Evolutionary conservation across 306 rosid genomes (phyloP), one percentile per base, ranked within the genome.

Genomic region (Canavalia ensiformis): DNA sequence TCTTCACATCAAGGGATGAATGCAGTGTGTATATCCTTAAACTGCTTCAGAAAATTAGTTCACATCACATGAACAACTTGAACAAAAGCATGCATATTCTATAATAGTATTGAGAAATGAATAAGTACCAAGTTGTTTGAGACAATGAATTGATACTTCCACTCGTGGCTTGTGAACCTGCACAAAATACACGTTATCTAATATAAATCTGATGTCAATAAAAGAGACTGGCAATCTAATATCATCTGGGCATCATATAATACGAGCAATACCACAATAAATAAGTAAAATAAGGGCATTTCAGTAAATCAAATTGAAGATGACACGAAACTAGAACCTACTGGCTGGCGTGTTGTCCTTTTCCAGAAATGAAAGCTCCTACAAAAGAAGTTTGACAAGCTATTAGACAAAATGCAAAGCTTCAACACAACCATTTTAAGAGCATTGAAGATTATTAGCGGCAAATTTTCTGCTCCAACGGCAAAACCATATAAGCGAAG

Each of bases 351-450:
- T 77, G 86, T 60, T 81, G 18, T 91, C 99, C 57, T 79, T 84
- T 84, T 82, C 94, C 59, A 95, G 91, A 87, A 95, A 93, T 73
- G 35, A 55, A 79, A 93, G 91, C 49, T 92, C 97, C 99, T 95
- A 52, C 84, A 85, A 33, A 56, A 79, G 79, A 63, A 73, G 49
- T 76, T 84, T 71, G 52, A 65, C 42, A 56, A 69, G 72, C 79
- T 62, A 63, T 58, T 66, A 60, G 50, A 52, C 52, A 63, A 45
- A 5, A 37, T 35, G 37, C 12, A 76, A 66, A 46, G 75, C 60
- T 82, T 78, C 41, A 82, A 75, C 6, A 56, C 30, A 80, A 78
- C 56, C 62, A 35, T 46, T 52, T 75, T 62, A 55, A 25, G 33
- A 45, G 31, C 54, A 64, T 52, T 5, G 30, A 52, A 51, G 65